Evolutionary conservation across 768 basidiomycete species (phyloP), one percentile per base, ranked within the genome.

Genomic region (Trametes sanguinea): DNA sequence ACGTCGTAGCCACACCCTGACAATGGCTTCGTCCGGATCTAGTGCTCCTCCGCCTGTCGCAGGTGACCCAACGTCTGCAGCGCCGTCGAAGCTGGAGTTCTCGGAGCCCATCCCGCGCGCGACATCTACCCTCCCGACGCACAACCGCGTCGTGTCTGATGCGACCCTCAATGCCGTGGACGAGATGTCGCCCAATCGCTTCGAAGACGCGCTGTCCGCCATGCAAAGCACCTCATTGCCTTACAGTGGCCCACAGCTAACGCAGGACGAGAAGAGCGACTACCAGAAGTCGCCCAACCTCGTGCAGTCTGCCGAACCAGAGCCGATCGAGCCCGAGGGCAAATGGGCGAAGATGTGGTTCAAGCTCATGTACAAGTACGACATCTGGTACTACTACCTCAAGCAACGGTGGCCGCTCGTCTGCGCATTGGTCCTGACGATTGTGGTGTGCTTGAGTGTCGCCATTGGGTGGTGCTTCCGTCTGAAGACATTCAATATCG

Each of bases 391-490:
- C n/a, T 22, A 61, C n/a, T 45, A 35, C 16, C 48, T 61, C 33
- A 53, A 51, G 55, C 46, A 22, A 43, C 58, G 54, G 39, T 63
- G 58, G 59, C 51, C 52, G 13, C 13, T 56, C 2, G 44, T 61
- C 46, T 51, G 51, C n/a, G 40, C 35, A 4, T 60, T 60, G n/a
- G 43, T 66, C 35, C 55, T 66, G 1, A 29, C 44, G 4, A 17
- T 27, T 13, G 51, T 61, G 14, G 46, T 63, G 30, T 27, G 54
- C 43, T 48, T 30, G 16, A 63, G 65, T 39, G 55, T 66, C 27
- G 61, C 35, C 3, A 57, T 65, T n/a, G 65, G 65, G 6, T 65
- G 60, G 55, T 35, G 56, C 29, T 50, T 65, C 46, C 60, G 64
- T 3, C 27, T 65, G 52, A 50, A 42, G 22, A 54, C 53, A 3